A percentile compares a stretch with the other conserved stretches of the same genome.
Evolutionary conservation across 2,329 filamentous ascomycete species (phyloP).

Genomic region (Aurifilum marmelostoma): DNA sequence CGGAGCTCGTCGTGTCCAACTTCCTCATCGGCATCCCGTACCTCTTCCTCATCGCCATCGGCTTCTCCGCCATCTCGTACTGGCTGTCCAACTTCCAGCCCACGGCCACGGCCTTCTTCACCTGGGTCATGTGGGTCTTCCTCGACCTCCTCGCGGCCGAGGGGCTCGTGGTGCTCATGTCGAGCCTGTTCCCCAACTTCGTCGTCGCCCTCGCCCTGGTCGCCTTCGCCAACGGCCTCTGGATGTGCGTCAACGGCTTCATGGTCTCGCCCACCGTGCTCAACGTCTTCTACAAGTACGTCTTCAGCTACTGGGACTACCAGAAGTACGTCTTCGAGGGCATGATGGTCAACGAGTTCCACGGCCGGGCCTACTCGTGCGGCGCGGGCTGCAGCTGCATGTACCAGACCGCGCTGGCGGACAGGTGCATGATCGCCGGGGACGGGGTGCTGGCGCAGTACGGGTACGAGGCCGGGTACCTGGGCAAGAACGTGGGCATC

Average conservation of each 20-base stretch:
- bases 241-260: slow-evolving; percentile 87
- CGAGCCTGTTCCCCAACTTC: slow-evolving; percentile 75
- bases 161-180: slow-evolving; percentile 77
- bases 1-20: slow-evolving; percentile 75
- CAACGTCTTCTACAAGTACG: slow-evolving; percentile 85
- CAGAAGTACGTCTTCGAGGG: slow-evolving; percentile 85
- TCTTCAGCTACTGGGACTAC: slow-evolving; percentile 88
- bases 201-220: slow-evolving; percentile 78
- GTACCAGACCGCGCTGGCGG: slow-evolving; percentile 65
- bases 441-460: slow-evolving; percentile 71
- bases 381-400: slow-evolving; percentile 64
- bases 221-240: slow-evolving; percentile 85
- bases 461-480: slow-evolving; percentile 66
- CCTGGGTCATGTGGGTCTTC: slow-evolving; percentile 82
- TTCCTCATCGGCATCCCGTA: slow-evolving; percentile 83
- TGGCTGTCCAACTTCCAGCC: slow-evolving; percentile 79
- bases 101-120: slow-evolving; percentile 69
- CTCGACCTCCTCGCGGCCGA: slow-evolving; percentile 82
- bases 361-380: slow-evolving; percentile 65
- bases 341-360: slow-evolving; percentile 93
- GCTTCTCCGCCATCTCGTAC: slow-evolving; percentile 78
- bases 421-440: slow-evolving; percentile 71
- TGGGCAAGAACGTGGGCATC: slow-evolving; percentile 75
- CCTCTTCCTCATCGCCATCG: slow-evolving; percentile 74
- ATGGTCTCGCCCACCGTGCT: slow-evolving; percentile 72